Evolutionary conservation across 352 stramenopile species (phyloP).

Genomic region (Blastocystis sp.): DNA sequence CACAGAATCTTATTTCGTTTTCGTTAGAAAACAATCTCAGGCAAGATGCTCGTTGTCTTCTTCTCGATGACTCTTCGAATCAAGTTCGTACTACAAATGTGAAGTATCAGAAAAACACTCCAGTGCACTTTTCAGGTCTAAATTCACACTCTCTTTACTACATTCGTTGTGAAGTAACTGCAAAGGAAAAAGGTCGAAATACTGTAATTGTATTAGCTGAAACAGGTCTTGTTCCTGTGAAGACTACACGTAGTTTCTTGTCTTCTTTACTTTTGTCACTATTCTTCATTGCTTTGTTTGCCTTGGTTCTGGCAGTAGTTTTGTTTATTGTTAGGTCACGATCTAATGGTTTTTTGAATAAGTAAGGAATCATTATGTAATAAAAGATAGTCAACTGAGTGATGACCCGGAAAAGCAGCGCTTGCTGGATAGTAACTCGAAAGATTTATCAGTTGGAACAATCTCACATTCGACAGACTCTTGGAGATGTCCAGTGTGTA

Average conservation of each 20-base stretch:
- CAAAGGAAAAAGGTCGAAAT: neutral
- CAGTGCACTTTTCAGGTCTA: neutral
- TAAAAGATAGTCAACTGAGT: neutral
- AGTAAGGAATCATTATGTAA: too few species aligned
- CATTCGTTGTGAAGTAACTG: neutral
- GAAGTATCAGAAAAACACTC: neutral
- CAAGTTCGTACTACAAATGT: neutral
- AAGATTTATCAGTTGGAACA: neutral
- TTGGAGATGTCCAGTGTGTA: neutral
- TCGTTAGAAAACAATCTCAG: neutral
- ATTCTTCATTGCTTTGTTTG: neutral
- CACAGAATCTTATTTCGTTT: neutral
- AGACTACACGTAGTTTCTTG: neutral
- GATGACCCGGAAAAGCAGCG: constrained; percentile 12
- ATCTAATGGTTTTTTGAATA: too few species aligned
- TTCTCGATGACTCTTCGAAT: neutral
- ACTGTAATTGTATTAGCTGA: neutral
- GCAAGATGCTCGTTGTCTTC: neutral
- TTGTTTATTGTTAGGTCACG: neutral
- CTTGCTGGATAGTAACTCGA: neutral
- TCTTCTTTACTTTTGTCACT: neutral
- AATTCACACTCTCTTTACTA: neutral
- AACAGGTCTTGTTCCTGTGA: neutral
- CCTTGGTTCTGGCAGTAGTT: neutral
- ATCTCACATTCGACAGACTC: neutral